Evolutionary conservation across 768 basidiomycete species (phyloP), one percentile per base, ranked within the genome.

Genomic region (Podaxis sp.): DNA sequence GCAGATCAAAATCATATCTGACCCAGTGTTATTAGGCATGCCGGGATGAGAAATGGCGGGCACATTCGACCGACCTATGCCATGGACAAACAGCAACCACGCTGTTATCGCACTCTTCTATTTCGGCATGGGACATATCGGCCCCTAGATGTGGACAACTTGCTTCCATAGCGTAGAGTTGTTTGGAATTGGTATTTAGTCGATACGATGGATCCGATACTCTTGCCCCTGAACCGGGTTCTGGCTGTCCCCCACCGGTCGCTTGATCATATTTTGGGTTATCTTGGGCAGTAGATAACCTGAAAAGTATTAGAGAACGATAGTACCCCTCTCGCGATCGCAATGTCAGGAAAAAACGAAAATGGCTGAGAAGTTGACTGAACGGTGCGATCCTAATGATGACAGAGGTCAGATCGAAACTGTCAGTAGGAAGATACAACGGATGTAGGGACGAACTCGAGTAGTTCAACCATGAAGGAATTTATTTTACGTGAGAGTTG

Each of bases 131-230:
- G 13, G 87, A 88, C 73, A 92, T 79, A 60, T 92, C 90, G 22
- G 90, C 90, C 2, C 90, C 90, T 7, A 92, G 80, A 75, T 93
- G 91, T 3, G 91, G 91, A 71, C 91, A 93, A 10, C 80, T 84
- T 4, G 88, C 84, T 72, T 93, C 90, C 90, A 93, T 93, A 7
- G 84, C 85, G 69, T 91, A 93, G 12, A 92, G 76, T 66, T 90
- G 82, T 17, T 70, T 62, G 12, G 53, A 50, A 37, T 62, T 62
- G 36, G 54, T 56, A 20, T 62, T 62, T 36, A 56, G 55, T 41
- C 48, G 71, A 51, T 72, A 67, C 22, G 66, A 65, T 13, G 70
- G 37, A 56, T 68, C 63, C 13, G 51, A 65, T 6, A 59, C 22
- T 36, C 41, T 55, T 7, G 33, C 62, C n/a, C 22, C 56, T 22